These are phyloP conservation scores for Planoprotostelium fungivorum DNA, from an alignment of 78 protist species.

Conservation along the genomic window DNA sequence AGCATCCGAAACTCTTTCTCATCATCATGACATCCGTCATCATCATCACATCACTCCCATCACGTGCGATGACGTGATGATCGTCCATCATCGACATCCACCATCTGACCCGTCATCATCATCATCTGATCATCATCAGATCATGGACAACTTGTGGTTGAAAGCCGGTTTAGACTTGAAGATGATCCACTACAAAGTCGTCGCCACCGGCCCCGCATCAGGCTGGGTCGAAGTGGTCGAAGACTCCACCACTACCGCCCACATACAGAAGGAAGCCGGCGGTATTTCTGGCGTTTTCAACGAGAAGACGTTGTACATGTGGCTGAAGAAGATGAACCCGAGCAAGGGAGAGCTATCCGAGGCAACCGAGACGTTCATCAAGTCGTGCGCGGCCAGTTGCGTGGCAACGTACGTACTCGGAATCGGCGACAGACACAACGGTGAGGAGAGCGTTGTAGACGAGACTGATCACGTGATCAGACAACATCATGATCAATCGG, in stretches of 20 bases:
- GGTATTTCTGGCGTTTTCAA: slow-evolving; percentile 74
- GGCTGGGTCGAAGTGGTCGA: slow-evolving; percentile 78
- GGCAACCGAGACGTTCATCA: slow-evolving; percentile 63
- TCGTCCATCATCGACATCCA: slow-evolving; percentile 4
- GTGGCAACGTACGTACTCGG: slow-evolving; percentile 88
- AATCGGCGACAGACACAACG: slow-evolving; percentile 88
- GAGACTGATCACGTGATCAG: slow-evolving; percentile 69
- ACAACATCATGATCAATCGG: slow-evolving; percentile 77
- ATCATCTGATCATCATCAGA: background rate
- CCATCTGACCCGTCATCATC: background rate
- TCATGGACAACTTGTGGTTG: slow-evolving; percentile 33
- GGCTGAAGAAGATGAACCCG: slow-evolving; percentile 65
- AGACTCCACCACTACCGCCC: slow-evolving; percentile 65
- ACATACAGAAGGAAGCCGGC: slow-evolving; percentile 63
- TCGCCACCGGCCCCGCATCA: slow-evolving; percentile 67
- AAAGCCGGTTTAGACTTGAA: slow-evolving; percentile 50
- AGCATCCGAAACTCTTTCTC: background rate
- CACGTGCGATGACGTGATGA: background rate
- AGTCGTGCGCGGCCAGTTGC: slow-evolving; percentile 85
- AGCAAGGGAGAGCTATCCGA: slow-evolving; percentile 5
- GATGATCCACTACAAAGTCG: slow-evolving; percentile 44
- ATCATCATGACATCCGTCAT: background rate
- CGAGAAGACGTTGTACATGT: slow-evolving; percentile 44
- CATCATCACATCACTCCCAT: background rate
- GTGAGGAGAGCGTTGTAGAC: slow-evolving; percentile 37